A percentile compares a stretch with the other conserved stretches of the same genome.
Evolutionary conservation across 768 basidiomycete genomes (phyloP).

Genomic region (Pseudohyphozyma bogoriensis): DNA sequence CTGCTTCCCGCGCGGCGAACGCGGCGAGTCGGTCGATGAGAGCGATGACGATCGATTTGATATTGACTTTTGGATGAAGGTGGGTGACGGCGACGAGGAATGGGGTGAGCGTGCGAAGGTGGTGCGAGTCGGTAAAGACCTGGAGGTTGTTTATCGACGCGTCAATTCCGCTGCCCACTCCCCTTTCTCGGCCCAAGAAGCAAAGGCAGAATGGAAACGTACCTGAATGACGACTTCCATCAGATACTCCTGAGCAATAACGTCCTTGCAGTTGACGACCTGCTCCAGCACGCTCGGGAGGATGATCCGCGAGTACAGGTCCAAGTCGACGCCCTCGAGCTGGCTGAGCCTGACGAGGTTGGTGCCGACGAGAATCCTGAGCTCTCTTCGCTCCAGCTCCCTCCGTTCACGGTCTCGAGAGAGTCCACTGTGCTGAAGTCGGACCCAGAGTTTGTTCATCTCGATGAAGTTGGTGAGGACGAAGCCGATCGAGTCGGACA

Average conservation of each 20-base stretch:
- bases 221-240: constrained; percentile 99
- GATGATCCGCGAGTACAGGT: constrained; percentile 75
- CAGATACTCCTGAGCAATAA: constrained; percentile 95
- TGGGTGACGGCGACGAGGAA: constrained; percentile 95
- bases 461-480: constrained; percentile 98
- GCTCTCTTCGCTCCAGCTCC: constrained; percentile 64
- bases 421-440: constrained; percentile 93
- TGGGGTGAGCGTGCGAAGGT: constrained; percentile 85
- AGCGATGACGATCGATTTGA: constrained; percentile 95
- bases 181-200: neutral
- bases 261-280: constrained; percentile 95
- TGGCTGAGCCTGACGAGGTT: constrained; percentile 92
- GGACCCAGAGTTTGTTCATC: constrained; percentile 99
- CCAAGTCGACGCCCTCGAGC: constrained; percentile 90
- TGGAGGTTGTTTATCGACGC: constrained; percentile 35
- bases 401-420: constrained; percentile 87
- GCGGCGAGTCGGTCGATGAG: constrained; percentile 91
- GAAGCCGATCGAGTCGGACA: constrained; percentile 90
- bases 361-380: constrained; percentile 92
- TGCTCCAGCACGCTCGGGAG: constrained; percentile 91
- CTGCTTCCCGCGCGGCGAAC: constrained; percentile 93
- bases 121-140: constrained; percentile 99
- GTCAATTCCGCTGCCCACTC: no score
- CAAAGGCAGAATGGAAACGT: constrained; percentile 25
- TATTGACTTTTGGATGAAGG: constrained; percentile 94